Percentiles rank a stretch among this genome's conserved stretches.
Evolutionary conservation across 2,329 filamentous ascomycete species (phyloP).

Genomic region (Cylindrodendrum hubeiense): DNA sequence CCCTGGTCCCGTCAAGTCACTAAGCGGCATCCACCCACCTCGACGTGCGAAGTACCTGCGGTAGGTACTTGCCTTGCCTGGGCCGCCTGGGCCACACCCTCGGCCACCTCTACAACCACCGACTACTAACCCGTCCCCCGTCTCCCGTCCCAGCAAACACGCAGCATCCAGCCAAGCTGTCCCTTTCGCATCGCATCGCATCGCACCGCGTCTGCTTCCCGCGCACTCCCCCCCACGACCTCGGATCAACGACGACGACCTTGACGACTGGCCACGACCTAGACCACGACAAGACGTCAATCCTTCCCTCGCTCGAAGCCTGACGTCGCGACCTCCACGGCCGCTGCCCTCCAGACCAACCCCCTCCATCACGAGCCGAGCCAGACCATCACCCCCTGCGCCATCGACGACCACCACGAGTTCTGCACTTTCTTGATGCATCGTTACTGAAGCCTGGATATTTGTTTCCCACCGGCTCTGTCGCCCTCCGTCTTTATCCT

Average conservation of each 20-base stretch:
- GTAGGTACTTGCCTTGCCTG: not conserved
- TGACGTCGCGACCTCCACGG: constrained; percentile 30
- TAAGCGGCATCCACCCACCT: not conserved
- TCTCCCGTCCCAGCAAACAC: constrained; percentile 32
- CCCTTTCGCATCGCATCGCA: constrained; percentile 40
- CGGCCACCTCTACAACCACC: constrained; percentile 11
- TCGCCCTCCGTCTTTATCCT: constrained; percentile 22
- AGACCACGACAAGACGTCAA: constrained; percentile 29
- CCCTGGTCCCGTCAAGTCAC: constrained; percentile 1
- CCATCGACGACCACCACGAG: constrained; percentile 11
- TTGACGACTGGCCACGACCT: constrained; percentile 19
- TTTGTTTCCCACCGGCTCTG: not conserved
- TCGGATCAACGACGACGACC: constrained; percentile 22
- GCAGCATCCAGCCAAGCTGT: constrained; percentile 43
- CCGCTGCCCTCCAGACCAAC: constrained; percentile 3
- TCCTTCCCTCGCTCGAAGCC: constrained; percentile 25
- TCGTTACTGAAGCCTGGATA: constrained; percentile 32
- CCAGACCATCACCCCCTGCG: constrained; percentile 7
- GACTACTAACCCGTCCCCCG: constrained; percentile 34
- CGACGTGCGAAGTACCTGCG: not conserved
- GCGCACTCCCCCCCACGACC: constrained; percentile 7
- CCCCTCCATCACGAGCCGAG: constrained; percentile 9
- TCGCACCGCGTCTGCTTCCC: constrained; percentile 30
- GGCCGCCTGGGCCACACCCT: not conserved
- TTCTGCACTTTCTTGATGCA: constrained; percentile 36